Conservation (phyloP, 345 rosid genomes). For the Salix dunnii region DNA sequence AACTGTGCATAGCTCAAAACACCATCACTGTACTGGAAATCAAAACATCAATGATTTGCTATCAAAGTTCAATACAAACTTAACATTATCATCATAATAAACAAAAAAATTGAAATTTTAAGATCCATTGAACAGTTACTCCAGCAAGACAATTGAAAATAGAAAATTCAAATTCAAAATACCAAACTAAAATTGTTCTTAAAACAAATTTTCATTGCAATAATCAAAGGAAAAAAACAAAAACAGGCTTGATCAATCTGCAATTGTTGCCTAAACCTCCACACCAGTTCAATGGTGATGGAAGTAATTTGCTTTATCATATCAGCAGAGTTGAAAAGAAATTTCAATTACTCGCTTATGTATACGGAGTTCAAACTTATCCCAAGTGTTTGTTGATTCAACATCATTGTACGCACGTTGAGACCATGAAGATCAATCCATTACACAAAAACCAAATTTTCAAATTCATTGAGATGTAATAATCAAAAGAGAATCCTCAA, state of each 20-base stretch:
- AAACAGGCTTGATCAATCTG: constrained; percentile 18
- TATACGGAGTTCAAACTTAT: constrained; percentile 46
- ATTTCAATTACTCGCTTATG: constrained; percentile 47
- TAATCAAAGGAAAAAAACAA: not conserved
- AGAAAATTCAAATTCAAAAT: not conserved
- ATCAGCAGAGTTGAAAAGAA: constrained; percentile 44
- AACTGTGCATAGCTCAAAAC: constrained; percentile 8
- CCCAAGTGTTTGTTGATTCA: constrained; percentile 39
- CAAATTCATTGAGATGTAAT: not conserved
- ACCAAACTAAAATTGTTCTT: not conserved
- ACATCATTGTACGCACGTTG: not conserved
- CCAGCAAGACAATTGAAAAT: not conserved
- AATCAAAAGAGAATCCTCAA: too few species aligned
- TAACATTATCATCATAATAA: not conserved
- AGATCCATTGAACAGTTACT: not conserved
- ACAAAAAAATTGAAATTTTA: not conserved
- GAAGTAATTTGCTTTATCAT: constrained; percentile 59
- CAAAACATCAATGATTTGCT: not conserved
- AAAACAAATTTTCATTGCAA: not conserved
- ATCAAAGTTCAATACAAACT: not conserved
- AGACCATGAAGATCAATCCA: not conserved
- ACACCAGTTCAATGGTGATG: constrained; percentile 55
- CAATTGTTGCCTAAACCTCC: constrained; percentile 49
- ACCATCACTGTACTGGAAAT: not conserved
- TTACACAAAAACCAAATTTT: not conserved